Evolutionary conservation across 352 stramenopile species (phyloP), one percentile per base, ranked within the genome.

Genomic region (Halophytophthora polymorphica): DNA sequence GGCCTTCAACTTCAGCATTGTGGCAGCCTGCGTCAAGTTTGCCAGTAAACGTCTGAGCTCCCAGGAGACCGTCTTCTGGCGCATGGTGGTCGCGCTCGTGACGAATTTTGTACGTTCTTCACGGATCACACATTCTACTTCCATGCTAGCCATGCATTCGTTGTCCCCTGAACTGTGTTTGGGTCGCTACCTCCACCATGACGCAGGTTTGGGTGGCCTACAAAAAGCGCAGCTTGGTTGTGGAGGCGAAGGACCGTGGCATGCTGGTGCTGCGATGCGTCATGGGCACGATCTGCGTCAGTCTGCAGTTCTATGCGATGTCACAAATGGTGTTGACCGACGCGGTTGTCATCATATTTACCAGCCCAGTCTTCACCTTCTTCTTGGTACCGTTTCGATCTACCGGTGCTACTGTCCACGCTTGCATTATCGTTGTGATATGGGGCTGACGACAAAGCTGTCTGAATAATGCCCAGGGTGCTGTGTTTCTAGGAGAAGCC

Each of bases 281-380:
- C 33, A 61, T 82, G 45, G 77, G 77, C 39, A 80, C 75, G 19
- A 18, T 82, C 18, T 66, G 68, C 17, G 62, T 88, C 17, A 73
- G 64, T 13, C 57, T 88, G 29, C 53, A 61, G 13, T 87, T 84
- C 49, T 90, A 85, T 40, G 70, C 76, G 1, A 66, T 88, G 40
- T 73, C 76, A 6, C 69, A 88, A 50, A 90, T 90, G 79, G 77
- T 87, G 17, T 62, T 90, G 19, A 80, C 79, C 0, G 79, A 90
- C 44, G 79, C 77, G 14, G 71, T 71, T 13, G 76, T 85, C 7
- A 73, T 90, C 57, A 78, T 86, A 31, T 77, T 83, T 17, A 82
- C 70, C 18, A 81, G 58, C 11, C 79, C 79, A 1, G 71, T 86
- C 15, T 64, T 77, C 43, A 86, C 76, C 2, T 87, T 88, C 42